Evolutionary conservation across 805 yeast species (phyloP).

Genomic region (Yamadazyma endophytica): DNA sequence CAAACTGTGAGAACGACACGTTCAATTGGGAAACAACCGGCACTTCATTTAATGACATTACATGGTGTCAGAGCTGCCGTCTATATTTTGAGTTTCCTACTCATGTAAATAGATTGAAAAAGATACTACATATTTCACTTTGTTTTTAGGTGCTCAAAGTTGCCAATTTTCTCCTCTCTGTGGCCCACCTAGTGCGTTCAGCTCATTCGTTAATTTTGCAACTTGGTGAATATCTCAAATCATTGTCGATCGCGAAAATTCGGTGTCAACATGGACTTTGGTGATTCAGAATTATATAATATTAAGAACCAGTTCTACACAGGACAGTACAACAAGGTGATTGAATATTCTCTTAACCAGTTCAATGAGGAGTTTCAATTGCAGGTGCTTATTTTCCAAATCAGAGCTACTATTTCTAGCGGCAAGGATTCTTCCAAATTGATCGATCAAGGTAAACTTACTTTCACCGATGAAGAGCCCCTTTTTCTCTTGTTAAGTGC

Average conservation of each 20-base stretch:
- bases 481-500: constrained; percentile 36
- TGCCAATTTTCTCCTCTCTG: not conserved
- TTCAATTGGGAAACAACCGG: no score
- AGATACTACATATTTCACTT: no score
- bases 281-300: constrained; percentile 48
- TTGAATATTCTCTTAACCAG: constrained; percentile 32
- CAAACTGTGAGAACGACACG: no score
- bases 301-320: constrained; percentile 60
- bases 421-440: constrained; percentile 35
- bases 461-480: constrained; percentile 31
- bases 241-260: constrained; percentile 1
- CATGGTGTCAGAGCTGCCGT: no score
- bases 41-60: no score
- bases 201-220: no score
- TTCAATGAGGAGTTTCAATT: constrained; percentile 34
- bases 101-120: not conserved
- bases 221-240: no score
- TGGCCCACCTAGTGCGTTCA: not conserved
- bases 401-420: constrained; percentile 36
- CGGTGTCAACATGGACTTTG: constrained; percentile 28
- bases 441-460: constrained; percentile 30
- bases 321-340: constrained; percentile 48
- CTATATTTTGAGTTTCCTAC: not conserved
- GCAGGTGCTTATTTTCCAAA: constrained; percentile 37
- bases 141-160: no score